Evolutionary conservation across 2,329 filamentous ascomycete genomes (phyloP).

Genomic region (Microdochium trichocladiopsis): DNA sequence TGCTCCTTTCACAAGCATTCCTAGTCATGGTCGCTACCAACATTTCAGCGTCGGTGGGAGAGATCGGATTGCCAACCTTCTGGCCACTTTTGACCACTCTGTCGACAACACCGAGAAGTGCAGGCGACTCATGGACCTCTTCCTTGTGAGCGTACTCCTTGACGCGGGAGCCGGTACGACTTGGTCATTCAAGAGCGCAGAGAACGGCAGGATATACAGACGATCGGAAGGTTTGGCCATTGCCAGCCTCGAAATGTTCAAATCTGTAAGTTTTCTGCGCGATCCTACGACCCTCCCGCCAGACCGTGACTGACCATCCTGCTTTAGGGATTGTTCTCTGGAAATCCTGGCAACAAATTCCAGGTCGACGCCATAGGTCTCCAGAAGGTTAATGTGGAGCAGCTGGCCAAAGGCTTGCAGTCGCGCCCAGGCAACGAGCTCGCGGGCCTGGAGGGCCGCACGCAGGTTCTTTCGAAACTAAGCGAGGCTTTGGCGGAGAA

Average conservation of each 20-base stretch:
- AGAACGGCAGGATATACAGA: slow-evolving; percentile 7
- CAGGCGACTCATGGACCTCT: slow-evolving; percentile 69
- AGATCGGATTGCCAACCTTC: slow-evolving; percentile 64
- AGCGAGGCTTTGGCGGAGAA: slow-evolving; percentile 68
- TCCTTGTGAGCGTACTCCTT: slow-evolving; percentile 71
- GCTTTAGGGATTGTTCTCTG: slow-evolving; percentile 70
- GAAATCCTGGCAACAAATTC: slow-evolving; percentile 70
- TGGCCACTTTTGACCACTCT: slow-evolving; percentile 60
- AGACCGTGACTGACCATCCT: slow-evolving; percentile 7
- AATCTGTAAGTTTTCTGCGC: slow-evolving; percentile 40
- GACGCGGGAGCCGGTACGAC: slow-evolving; percentile 83
- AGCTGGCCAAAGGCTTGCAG: slow-evolving; percentile 76
- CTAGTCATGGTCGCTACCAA: slow-evolving; percentile 80
- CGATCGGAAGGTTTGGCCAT: slow-evolving; percentile 64
- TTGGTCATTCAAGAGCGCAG: slow-evolving; percentile 86
- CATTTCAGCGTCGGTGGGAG: slow-evolving; percentile 77
- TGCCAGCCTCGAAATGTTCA: slow-evolving; percentile 83
- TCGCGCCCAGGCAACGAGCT: slow-evolving; percentile 75
- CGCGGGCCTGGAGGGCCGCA: slow-evolving; percentile 77
- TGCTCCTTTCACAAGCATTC: slow-evolving; percentile 56
- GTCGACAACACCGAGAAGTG: slow-evolving; percentile 69
- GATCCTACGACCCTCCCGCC: neutral
- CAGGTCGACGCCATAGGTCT: slow-evolving; percentile 86
- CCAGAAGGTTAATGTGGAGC: slow-evolving; percentile 63
- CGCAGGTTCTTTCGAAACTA: slow-evolving; percentile 70